Evolutionary conservation across 1,284 basidiomycete species (phyloP), one percentile per base, ranked within the genome.

Genomic region (Cystobasidium slooffiae): DNA sequence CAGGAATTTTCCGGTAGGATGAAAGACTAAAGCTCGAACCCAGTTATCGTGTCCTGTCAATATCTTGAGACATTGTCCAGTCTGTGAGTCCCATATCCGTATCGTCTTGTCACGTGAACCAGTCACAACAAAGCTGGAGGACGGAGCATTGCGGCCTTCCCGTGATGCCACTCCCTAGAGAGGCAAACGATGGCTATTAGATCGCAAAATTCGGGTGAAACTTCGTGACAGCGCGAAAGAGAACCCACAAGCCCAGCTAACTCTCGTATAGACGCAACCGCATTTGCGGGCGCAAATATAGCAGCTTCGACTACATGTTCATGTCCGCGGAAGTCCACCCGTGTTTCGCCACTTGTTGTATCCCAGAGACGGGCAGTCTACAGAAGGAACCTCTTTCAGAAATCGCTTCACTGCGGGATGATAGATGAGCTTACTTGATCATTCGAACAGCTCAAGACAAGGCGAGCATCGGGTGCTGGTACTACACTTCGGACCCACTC

Each of bases 101-200:
- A 96, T 91, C 2, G 88, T 88, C 85, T 93, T 95, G 84, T 96
- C 93, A 80, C 93, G 86, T 46, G 90, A 90, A 0, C 91, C 93
- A 0, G 92, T 93, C 0, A 89, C 90, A 0, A 91, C 86, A 80
- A 89, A 95, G 1, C 85, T 86, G 0, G 78, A 76, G 14, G 49
- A 37, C 18, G 37, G 24, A 12, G 51, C 72, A 43, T 76, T 74
- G 0, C 61, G 73, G 18, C 9, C 43, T 41, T 73, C 70, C 18
- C 64, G 53, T 16, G 46, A 55, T 7, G 47, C 52, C 16, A 76
- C 63, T 1, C 75, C 51, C 79, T 79, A 31, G 31, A 31, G 55
- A 9, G 24, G 31, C 6, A 2, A 31, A 18, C 7, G 14, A 44
- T 9, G 16, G 37, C 39, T 41, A 1, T 5, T 2, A 3, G 20